These are phyloP conservation scores for Penicillium canariense DNA, from an alignment of 495 filamentous ascomycete species.

Conservation along the genomic window DNA sequence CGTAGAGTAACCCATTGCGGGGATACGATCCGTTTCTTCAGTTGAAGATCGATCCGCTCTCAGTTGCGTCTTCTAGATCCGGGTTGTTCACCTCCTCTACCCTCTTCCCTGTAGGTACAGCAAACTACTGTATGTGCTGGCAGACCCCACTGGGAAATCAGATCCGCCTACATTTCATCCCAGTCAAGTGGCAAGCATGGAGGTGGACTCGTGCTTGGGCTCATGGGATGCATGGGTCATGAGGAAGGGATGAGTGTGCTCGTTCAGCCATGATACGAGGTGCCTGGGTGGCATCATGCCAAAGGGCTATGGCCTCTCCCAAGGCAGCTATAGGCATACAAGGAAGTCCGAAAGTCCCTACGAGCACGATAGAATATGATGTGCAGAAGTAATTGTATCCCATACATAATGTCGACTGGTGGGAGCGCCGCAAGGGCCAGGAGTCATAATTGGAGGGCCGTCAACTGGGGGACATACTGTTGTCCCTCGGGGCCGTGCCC, in stretches of 20 bases:
- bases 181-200: constrained; percentile 5
- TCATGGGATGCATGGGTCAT: constrained; percentile 1
- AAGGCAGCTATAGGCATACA: neutral
- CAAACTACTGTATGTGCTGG: constrained; percentile 11
- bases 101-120: neutral
- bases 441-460: constrained; percentile 1
- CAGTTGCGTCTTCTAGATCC: neutral
- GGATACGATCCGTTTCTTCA: constrained; percentile 17
- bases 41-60: constrained; percentile 10
- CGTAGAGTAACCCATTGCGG: neutral
- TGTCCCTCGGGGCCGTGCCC: neutral
- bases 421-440: constrained; percentile 21
- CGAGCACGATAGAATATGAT: neutral
- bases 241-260: constrained; percentile 7
- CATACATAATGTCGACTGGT: constrained; percentile 15
- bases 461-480: neutral
- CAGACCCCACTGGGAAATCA: neutral
- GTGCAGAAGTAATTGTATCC: constrained; percentile 17
- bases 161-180: neutral
- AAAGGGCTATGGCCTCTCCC: neutral
- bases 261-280: neutral
- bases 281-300: neutral
- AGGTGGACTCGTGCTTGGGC: constrained; percentile 16
- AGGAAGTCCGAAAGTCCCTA: neutral
- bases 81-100: neutral